These are phyloP conservation scores for Stylonectria norvegica DNA, from an alignment of 2,329 filamentous ascomycete species.

Conservation along the genomic window DNA sequence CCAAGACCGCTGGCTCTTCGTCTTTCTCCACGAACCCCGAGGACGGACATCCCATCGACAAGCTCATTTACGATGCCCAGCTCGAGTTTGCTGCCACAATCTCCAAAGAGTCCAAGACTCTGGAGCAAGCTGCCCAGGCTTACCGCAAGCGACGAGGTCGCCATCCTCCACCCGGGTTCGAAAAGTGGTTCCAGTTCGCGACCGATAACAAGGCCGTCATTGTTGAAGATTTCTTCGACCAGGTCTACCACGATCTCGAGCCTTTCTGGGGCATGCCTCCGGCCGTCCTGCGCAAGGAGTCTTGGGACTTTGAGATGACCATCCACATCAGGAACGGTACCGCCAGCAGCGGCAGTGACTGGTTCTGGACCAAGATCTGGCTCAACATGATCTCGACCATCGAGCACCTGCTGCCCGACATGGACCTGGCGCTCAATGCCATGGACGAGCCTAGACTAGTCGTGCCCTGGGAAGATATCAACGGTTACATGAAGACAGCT, in stretches of 20 bases:
- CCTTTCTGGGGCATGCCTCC: conserved; percentile 55
- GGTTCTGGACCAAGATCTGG: conserved; percentile 59
- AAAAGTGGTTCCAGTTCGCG: conserved; percentile 58
- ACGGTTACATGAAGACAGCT: conserved; percentile 51
- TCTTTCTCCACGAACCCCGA: neutral
- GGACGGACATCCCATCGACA: conserved; percentile 48
- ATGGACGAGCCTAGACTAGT: conserved; percentile 66
- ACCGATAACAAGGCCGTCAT: conserved; percentile 49
- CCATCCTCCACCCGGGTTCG: conserved; percentile 61
- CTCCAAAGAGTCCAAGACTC: conserved; percentile 44
- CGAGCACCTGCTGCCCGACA: conserved; percentile 58
- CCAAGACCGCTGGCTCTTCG: neutral
- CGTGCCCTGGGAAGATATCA: conserved; percentile 60
- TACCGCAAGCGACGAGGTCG: conserved; percentile 58
- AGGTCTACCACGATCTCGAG: conserved; percentile 59
- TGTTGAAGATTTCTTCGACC: conserved; percentile 62
- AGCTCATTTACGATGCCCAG: conserved; percentile 47
- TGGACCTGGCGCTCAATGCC: conserved; percentile 64
- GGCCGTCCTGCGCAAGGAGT: conserved; percentile 47
- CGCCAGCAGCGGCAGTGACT: conserved; percentile 50
- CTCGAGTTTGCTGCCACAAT: conserved; percentile 38
- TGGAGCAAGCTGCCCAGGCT: conserved; percentile 52
- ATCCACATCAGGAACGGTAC: conserved; percentile 54
- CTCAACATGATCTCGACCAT: conserved; percentile 50
- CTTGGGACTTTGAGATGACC: conserved; percentile 56